phyloP scores from a whole-genome alignment of 2,329 filamentous ascomycete genomes.

The Talaromyces sp. region DNA sequence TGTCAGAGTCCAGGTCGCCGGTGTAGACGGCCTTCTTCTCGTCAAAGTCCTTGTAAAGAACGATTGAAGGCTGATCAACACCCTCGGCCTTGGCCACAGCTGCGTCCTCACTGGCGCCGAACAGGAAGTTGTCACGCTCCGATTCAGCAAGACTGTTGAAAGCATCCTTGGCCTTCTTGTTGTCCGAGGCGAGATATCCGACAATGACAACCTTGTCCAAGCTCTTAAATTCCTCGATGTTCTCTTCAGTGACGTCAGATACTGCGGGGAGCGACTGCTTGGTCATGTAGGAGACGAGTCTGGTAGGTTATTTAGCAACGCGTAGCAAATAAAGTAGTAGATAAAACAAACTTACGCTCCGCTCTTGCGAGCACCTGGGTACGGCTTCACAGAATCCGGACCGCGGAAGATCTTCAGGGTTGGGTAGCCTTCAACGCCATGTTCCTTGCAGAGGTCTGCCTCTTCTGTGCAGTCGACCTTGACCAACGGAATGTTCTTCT shows the following conservation, averaged over 20 bases:
- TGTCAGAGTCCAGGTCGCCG: constrained; percentile 74
- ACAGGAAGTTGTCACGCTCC: constrained; percentile 86
- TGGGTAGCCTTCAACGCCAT: constrained; percentile 94
- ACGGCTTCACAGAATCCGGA: constrained; percentile 71
- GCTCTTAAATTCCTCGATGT: constrained; percentile 92
- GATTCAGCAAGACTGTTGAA: constrained; percentile 68
- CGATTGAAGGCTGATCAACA: constrained; percentile 77
- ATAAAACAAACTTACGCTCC: constrained; percentile 49
- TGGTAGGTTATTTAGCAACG: constrained; percentile 17
- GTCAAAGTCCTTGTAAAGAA: constrained; percentile 97
- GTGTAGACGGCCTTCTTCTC: constrained; percentile 86
- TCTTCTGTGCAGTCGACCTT: constrained; percentile 86
- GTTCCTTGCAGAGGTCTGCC: constrained; percentile 80
- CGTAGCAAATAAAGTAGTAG: background rate
- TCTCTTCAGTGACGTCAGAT: constrained; percentile 73
- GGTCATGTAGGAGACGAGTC: constrained; percentile 82
- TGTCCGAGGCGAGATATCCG: constrained; percentile 73
- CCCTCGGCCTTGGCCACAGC: constrained; percentile 83
- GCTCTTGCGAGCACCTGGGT: constrained; percentile 85
- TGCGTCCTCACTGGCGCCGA: constrained; percentile 80
- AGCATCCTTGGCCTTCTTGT: constrained; percentile 81
- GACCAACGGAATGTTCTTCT: constrained; percentile 43
- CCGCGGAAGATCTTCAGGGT: constrained; percentile 99
- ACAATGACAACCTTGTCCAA: constrained; percentile 95
- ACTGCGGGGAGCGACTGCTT: constrained; percentile 96